phyloP scores from a whole-genome alignment of 106 monocot species.

The Dioscorea dumetorum region DNA sequence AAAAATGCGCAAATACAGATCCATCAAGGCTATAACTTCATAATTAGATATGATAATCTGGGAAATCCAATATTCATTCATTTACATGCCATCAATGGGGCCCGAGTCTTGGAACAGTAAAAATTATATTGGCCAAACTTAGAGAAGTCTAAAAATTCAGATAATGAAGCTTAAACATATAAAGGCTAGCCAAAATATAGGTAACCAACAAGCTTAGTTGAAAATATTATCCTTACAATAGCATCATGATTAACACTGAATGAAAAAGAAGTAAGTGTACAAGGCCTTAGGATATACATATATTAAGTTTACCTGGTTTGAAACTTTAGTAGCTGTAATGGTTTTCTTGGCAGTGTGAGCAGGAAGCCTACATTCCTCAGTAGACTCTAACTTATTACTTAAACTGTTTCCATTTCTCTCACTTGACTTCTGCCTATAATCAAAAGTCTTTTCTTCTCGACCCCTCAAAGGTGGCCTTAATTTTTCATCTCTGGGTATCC shows the following conservation, averaged over 20 bases:
- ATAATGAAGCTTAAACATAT: neutral
- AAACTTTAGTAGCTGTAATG: constrained; percentile 29
- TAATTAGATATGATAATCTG: no score
- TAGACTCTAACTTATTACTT: constrained; percentile 15
- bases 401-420: constrained; percentile 20
- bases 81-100: no score
- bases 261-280: neutral
- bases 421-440: neutral
- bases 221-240: no score
- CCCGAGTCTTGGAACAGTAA: neutral
- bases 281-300: neutral
- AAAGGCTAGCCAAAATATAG: no score
- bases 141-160: neutral
- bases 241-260: no score
- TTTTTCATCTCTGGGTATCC: constrained; percentile 6
- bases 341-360: constrained; percentile 22
- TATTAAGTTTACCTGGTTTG: constrained; percentile 26
- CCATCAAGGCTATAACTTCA: no score
- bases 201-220: no score
- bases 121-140: neutral
- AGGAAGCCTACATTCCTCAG: constrained; percentile 31
- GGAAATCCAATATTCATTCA: no score
- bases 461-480: neutral
- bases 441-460: constrained; percentile 2
- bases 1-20: no score